Conservation (phyloP, 78 protist species). For the Corallochytrium limacisporum region DNA sequence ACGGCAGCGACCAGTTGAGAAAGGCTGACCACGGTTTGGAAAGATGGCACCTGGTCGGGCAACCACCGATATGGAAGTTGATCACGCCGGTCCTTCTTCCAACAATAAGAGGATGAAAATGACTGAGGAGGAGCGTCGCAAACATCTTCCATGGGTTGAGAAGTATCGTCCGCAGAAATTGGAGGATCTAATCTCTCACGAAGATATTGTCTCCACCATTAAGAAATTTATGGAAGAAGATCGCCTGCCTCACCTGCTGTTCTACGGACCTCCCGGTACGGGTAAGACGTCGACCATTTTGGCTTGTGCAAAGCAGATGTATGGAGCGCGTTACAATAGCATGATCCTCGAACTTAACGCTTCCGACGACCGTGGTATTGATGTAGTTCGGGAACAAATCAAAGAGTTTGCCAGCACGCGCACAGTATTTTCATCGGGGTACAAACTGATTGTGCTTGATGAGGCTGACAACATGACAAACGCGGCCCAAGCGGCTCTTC, state of each 20-base stretch:
- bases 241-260: conserved; percentile 68
- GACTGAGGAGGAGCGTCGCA: too few relatives aligned
- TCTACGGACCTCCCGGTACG: conserved; percentile 95
- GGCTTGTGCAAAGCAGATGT: conserved; percentile 80
- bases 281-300: conserved; percentile 97
- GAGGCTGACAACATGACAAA: conserved; percentile 89
- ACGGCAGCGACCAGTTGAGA: too few relatives aligned
- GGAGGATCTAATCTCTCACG: conserved; percentile 52
- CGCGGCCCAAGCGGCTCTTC: conserved; percentile 80
- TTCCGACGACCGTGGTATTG: conserved; percentile 93
- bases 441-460: conserved; percentile 80
- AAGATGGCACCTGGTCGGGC: too few relatives aligned
- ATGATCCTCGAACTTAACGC: conserved; percentile 95
- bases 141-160: too few relatives aligned
- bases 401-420: conserved; percentile 83
- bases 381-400: conserved; percentile 72
- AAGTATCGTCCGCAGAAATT: conserved; percentile 66
- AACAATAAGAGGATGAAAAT: too few relatives aligned
- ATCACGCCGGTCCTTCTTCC: too few relatives aligned
- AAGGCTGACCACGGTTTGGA: too few relatives aligned
- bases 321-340: conserved; percentile 38
- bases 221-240: conserved; percentile 21
- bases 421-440: conserved; percentile 41
- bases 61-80: too few relatives aligned
- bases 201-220: conserved; percentile 55